Percentiles rank a stretch among this genome's conserved stretches.
Conservation (phyloP, 345 rosid species). For the Camelina laxa region DNA sequence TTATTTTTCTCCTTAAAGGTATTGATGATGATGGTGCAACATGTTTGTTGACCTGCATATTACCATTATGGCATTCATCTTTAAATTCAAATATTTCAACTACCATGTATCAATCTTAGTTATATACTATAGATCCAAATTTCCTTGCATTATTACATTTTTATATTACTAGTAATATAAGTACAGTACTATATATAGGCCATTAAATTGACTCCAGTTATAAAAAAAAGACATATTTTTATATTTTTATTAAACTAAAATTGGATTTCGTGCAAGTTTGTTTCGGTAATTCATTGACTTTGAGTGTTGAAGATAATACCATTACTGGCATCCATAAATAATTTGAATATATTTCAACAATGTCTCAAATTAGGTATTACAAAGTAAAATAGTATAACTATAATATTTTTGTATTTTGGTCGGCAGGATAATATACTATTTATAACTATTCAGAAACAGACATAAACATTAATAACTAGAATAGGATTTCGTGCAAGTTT, state of each 20-base stretch:
- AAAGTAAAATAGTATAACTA: too few species aligned
- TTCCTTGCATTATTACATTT: neutral
- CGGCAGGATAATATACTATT: too few species aligned
- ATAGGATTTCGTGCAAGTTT: too few species aligned
- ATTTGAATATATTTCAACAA: neutral
- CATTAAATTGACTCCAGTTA: neutral
- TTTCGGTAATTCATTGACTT: neutral
- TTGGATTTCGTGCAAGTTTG: neutral
- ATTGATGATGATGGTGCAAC: neutral
- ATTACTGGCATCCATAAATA: too few species aligned
- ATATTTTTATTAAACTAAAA: neutral
- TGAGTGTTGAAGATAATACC: constrained; percentile 3
- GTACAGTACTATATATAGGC: neutral
- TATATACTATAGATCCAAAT: neutral
- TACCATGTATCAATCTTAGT: neutral
- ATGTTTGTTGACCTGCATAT: neutral
- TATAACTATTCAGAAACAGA: too few species aligned
- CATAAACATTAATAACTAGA: too few species aligned
- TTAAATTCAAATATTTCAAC: neutral
- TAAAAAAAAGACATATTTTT: neutral
- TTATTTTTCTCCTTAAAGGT: neutral
- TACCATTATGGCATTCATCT: neutral
- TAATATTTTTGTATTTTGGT: too few species aligned
- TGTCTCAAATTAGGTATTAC: neutral
- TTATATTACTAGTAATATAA: neutral